These are phyloP conservation scores for Cytospora chrysosperma DNA, from an alignment of 2,329 filamentous ascomycete species.

Conservation along the genomic window DNA sequence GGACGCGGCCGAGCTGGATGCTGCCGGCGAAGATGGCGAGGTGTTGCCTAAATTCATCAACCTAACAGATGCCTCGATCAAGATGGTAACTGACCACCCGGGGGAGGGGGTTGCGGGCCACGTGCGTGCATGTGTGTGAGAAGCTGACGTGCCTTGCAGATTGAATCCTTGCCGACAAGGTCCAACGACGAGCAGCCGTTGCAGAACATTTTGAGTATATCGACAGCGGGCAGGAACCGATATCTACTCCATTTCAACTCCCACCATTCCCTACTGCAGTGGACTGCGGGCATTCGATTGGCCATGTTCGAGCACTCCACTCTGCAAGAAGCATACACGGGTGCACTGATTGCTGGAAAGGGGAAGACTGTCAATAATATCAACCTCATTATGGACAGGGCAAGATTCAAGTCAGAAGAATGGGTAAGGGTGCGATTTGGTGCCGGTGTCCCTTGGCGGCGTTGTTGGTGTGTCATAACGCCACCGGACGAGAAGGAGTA, in stretches of 20 bases:
- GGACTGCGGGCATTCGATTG: constrained; percentile 91
- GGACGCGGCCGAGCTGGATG: constrained; percentile 91
- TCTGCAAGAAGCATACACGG: constrained; percentile 94
- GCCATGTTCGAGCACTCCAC: constrained; percentile 93
- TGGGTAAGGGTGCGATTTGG: constrained; percentile 96
- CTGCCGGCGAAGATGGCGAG: constrained; percentile 72
- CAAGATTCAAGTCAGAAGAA: constrained; percentile 75
- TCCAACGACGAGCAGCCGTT: constrained; percentile 74
- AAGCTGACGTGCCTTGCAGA: constrained; percentile 48
- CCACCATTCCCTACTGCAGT: constrained; percentile 87
- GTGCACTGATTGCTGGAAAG: constrained; percentile 91
- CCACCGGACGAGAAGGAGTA: constrained; percentile 93
- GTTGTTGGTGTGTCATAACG: constrained; percentile 93
- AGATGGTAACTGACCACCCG: constrained; percentile 69
- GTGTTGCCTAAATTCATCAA: constrained; percentile 73
- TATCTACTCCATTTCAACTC: constrained; percentile 97
- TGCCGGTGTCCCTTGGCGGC: constrained; percentile 90
- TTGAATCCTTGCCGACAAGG: constrained; percentile 84
- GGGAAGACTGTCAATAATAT: constrained; percentile 89
- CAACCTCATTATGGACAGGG: constrained; percentile 79
- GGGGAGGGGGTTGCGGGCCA: background rate
- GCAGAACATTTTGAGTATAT: constrained; percentile 93
- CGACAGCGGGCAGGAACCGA: constrained; percentile 91
- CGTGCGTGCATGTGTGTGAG: background rate
- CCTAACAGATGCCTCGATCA: constrained; percentile 93